Conservation (phyloP, 352 stramenopile species). For the Pilasporangium apinafurcum region DNA sequence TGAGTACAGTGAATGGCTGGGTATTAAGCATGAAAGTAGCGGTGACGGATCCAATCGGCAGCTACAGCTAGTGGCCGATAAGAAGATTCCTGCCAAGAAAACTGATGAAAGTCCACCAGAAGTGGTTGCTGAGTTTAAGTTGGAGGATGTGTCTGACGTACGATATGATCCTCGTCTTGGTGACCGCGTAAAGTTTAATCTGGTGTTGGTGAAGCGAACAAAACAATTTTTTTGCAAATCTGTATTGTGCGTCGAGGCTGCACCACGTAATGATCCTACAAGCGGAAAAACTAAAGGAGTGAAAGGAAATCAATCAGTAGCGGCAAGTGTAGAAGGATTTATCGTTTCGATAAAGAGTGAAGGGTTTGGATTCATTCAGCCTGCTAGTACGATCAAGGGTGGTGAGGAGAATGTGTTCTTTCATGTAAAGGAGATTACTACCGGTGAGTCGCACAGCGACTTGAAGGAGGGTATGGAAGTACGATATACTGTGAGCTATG, state of each 20-base stretch:
- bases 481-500: constrained; percentile 39
- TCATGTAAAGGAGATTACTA: constrained; percentile 68
- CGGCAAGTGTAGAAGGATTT: constrained; percentile 41
- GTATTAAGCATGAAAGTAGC: constrained; percentile 40
- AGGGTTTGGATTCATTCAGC: constrained; percentile 76
- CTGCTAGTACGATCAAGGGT: constrained; percentile 21
- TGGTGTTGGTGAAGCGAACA: constrained; percentile 53
- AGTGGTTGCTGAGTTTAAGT: constrained; percentile 49
- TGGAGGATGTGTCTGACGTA: constrained; percentile 56
- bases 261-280: neutral
- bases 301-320: constrained; percentile 9
- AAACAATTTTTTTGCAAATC: constrained; percentile 59
- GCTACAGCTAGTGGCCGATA: constrained; percentile 23
- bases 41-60: constrained; percentile 32
- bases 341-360: constrained; percentile 59
- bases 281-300: constrained; percentile 7
- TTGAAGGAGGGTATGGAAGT: constrained; percentile 74
- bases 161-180: constrained; percentile 58
- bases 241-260: constrained; percentile 36
- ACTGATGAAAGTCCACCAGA: constrained; percentile 11
- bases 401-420: constrained; percentile 72
- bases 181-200: constrained; percentile 55
- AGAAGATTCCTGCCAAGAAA: constrained; percentile 13
- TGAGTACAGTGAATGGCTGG: constrained; percentile 59
- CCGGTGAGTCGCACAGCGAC: constrained; percentile 36